A percentile compares a stretch with the other conserved stretches of the same genome.
Conservation (phyloP, 2,329 filamentous ascomycete species). For the Fonsecaea pugnacius region DNA sequence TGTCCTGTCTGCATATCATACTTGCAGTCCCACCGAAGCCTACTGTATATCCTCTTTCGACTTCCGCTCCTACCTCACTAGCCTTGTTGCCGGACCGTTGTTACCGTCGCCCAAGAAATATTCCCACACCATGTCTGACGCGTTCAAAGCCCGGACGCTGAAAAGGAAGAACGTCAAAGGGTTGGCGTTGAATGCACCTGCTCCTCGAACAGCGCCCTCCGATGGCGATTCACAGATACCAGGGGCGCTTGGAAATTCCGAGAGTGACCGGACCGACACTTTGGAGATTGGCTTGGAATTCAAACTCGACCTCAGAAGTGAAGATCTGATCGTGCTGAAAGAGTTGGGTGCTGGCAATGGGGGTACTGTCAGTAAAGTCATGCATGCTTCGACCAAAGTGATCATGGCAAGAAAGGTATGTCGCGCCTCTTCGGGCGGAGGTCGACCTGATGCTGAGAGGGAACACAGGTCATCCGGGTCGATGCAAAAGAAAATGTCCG, state of each 20-base stretch:
- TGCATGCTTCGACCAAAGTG: constrained; percentile 90
- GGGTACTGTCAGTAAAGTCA: constrained; percentile 97
- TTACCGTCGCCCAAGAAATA: constrained; percentile 1
- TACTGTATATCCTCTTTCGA: constrained; percentile 14
- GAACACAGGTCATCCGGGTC: constrained; percentile 84
- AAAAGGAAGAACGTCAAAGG: constrained; percentile 99
- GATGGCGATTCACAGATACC: constrained; percentile 70
- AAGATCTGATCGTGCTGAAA: constrained; percentile 90
- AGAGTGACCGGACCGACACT: constrained; percentile 67
- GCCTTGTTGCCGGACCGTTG: constrained; percentile 2
- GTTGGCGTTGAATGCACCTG: constrained; percentile 79
- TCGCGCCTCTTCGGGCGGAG: not conserved
- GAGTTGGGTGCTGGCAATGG: constrained; percentile 96
- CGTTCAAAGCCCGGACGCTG: constrained; percentile 75
- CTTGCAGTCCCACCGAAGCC: constrained; percentile 10
- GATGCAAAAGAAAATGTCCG: constrained; percentile 97
- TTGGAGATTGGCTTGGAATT: constrained; percentile 98
- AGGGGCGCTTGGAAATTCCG: constrained; percentile 61
- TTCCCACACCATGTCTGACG: constrained; percentile 58
- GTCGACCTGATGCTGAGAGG: constrained; percentile 33
- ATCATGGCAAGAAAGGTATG: constrained; percentile 95
- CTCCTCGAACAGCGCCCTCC: constrained; percentile 70
- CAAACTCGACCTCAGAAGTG: constrained; percentile 85
- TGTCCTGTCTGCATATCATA: constrained; percentile 17
- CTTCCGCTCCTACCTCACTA: constrained; percentile 7